Percentiles rank a stretch among this genome's conserved stretches.
These are phyloP conservation scores for Phytophthora rubi DNA, from an alignment of 352 stramenopile species.

Conservation along the genomic window DNA sequence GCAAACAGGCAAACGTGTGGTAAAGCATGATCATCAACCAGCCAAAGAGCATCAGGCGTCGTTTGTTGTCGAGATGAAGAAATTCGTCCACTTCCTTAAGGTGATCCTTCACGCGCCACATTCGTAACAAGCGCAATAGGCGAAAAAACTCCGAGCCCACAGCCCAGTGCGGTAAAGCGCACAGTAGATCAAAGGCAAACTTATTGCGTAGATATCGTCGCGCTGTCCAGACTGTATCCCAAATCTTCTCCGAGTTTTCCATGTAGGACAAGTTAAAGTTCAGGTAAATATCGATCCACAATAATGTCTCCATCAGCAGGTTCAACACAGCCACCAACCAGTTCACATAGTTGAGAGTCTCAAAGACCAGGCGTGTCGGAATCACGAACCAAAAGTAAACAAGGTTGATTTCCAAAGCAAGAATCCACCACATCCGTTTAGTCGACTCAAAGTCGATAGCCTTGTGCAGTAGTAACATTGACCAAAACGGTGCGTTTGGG, in stretches of 20 bases:
- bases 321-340: conserved; percentile 49
- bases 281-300: conserved; percentile 59
- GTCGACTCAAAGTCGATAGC: conserved; percentile 53
- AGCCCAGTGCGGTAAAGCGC: conserved; percentile 50
- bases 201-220: conserved; percentile 38
- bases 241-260: conserved; percentile 67
- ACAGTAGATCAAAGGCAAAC: conserved; percentile 54
- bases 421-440: conserved; percentile 56
- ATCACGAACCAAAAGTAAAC: conserved; percentile 69
- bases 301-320: conserved; percentile 42
- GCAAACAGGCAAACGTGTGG: conserved; percentile 61
- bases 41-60: conserved; percentile 54
- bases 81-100: conserved; percentile 56
- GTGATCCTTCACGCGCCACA: conserved; percentile 43
- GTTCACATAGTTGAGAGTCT: conserved; percentile 30
- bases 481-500: conserved; percentile 36
- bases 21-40: conserved; percentile 62
- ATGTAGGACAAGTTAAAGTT: conserved; percentile 66
- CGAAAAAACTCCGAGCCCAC: conserved; percentile 28
- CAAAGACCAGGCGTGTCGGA: conserved; percentile 50
- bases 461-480: conserved; percentile 36
- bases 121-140: conserved; percentile 48
- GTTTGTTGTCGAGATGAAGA: conserved; percentile 55
- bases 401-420: conserved; percentile 48
- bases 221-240: conserved; percentile 43